phyloP scores from a whole-genome alignment of 1,284 basidiomycete genomes.

The Ganoderma sinense region DNA sequence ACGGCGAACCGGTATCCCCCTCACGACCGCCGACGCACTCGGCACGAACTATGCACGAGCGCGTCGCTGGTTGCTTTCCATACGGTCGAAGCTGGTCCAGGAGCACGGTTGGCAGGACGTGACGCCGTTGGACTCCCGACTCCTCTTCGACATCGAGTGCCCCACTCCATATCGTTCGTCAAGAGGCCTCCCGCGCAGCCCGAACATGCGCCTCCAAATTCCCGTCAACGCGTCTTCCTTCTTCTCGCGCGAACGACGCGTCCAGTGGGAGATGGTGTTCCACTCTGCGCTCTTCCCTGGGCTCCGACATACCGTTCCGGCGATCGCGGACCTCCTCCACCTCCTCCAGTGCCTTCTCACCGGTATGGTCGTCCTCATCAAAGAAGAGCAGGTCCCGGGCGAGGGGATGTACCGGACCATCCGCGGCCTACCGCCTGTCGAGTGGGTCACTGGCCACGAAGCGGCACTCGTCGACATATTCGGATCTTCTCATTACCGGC shows the following conservation, averaged over 20 bases:
- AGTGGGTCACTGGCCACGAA: conserved; percentile 78
- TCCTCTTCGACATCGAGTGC: conserved; percentile 81
- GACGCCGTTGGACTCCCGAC: conserved; percentile 64
- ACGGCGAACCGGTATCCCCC: conserved; percentile 73
- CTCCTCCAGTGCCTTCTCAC: conserved; percentile 84
- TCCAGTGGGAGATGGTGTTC: conserved; percentile 90
- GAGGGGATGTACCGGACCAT: conserved; percentile 74
- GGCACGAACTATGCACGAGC: conserved; percentile 81
- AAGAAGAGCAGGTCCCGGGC: conserved; percentile 70
- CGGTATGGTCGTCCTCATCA: conserved; percentile 77
- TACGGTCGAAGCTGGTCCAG: conserved; percentile 67
- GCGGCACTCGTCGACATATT: conserved; percentile 71
- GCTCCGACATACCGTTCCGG: conserved; percentile 77
- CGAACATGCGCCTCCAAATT: conserved; percentile 73
- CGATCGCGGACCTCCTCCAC: conserved; percentile 79
- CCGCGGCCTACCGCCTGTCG: conserved; percentile 75
- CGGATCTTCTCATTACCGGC: conserved; percentile 72
- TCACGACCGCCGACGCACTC: conserved; percentile 81
- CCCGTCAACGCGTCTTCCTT: conserved; percentile 82
- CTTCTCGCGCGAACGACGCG: conserved; percentile 80
- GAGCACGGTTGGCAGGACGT: conserved; percentile 74
- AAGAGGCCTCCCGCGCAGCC: conserved; percentile 75
- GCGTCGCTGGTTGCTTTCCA: conserved; percentile 71
- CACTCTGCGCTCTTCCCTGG: conserved; percentile 83
- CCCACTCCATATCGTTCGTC: conserved; percentile 79